Evolutionary conservation across 192 early-diverging fungal genomes (phyloP).

Genomic region (Chytriomyces sp.): DNA sequence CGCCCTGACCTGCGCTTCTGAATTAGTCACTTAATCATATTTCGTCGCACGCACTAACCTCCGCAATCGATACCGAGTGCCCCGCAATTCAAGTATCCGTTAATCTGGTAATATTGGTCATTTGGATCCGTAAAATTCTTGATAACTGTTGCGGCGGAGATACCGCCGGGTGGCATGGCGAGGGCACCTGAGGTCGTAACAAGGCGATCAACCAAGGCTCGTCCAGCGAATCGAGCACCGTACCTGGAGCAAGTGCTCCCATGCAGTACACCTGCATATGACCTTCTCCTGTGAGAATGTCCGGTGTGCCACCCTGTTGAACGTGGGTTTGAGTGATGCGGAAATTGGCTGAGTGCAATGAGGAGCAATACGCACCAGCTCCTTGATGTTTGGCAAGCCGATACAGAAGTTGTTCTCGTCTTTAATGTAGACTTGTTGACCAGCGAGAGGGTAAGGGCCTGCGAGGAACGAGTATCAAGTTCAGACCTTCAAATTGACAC

Average conservation of each 20-base stretch:
- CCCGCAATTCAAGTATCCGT: constrained; percentile 30
- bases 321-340: constrained; percentile 4
- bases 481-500: background rate
- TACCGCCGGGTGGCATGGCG: constrained; percentile 23
- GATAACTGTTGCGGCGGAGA: constrained; percentile 32
- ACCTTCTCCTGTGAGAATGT: constrained; percentile 41
- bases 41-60: too few species aligned
- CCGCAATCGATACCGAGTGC: constrained; percentile 30
- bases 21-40: too few species aligned
- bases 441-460: constrained; percentile 4
- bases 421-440: constrained; percentile 26
- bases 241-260: constrained; percentile 24
- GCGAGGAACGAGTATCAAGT: background rate
- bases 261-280: constrained; percentile 36
- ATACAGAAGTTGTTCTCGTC: constrained; percentile 36
- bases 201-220: too few species aligned
- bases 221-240: too few species aligned
- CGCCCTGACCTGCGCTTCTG: too few species aligned
- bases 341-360: background rate
- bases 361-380: background rate
- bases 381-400: constrained; percentile 32
- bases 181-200: too few species aligned
- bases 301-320: constrained; percentile 24
- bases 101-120: constrained; percentile 29
- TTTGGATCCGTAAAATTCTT: background rate